phyloP scores from a whole-genome alignment of 805 yeast species.

The Nakazawaea peltata region DNA sequence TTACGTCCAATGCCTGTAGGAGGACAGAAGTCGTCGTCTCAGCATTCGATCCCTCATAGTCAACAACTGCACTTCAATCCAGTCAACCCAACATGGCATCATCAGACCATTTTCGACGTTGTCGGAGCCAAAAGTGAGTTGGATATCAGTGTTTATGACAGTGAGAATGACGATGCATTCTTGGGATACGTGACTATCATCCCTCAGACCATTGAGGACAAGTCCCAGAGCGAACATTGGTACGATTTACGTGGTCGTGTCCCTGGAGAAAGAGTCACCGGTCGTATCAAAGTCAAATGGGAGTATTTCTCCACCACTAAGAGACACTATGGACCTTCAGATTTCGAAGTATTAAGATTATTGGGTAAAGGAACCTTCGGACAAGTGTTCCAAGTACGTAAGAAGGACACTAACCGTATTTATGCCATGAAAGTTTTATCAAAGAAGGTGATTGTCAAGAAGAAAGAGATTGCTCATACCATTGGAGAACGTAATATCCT shows the following conservation, averaged over 20 bases:
- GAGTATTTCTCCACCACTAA: conserved; percentile 63
- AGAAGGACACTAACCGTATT: conserved; percentile 80
- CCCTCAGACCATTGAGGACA: conserved; percentile 46
- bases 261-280: conserved; percentile 67
- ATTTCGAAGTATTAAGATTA: conserved; percentile 84
- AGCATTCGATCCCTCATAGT: conserved; percentile 19
- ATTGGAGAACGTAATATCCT: conserved; percentile 94
- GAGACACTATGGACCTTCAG: conserved; percentile 85
- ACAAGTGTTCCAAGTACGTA: conserved; percentile 92
- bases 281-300: conserved; percentile 70
- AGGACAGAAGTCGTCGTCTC: conserved; percentile 37
- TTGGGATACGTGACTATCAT: conserved; percentile 75
- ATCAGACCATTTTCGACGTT: conserved; percentile 88
- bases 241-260: conserved; percentile 63
- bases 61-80: conserved; percentile 30
- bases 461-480: conserved; percentile 97
- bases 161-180: conserved; percentile 71
- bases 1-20: conserved; percentile 28
- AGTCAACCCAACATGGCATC: conserved; percentile 81
- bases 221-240: conserved; percentile 58
- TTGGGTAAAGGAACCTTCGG: conserved; percentile 98
- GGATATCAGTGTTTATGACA: conserved; percentile 88
- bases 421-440: conserved; percentile 97
- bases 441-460: conserved; percentile 90
- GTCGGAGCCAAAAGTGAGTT: conserved; percentile 76